Base-by-base conservation (phyloP, 148 eudicot genomes). In the Euryodendron excelsum region DNA sequence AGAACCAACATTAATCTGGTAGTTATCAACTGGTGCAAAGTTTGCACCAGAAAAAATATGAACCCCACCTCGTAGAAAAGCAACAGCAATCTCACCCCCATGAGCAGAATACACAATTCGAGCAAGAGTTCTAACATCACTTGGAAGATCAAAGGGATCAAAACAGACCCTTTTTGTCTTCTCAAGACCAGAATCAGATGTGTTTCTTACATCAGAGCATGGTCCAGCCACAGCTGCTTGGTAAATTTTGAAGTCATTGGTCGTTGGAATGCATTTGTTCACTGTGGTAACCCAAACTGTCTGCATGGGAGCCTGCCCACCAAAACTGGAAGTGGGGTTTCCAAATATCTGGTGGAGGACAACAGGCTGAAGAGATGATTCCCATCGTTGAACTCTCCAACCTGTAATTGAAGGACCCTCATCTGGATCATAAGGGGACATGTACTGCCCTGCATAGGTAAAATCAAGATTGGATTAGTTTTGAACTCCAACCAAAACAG, bases 321-420 rank as follows among this genome's bases (percentile, higher is more conserved):
- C 99, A 58, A 93, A 96, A 88, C 86, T 90, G 81, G 96, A 87
- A 52, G 88, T 82, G 25, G 99, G 99, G 76, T 91, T 93, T n/a
- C 99, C 99, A 82, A 96, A 93, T 80, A 96, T 91, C 81, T 84
- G 99, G 82, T 96, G 99, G 83, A 96, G 93, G 72, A 96, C 99
- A 78, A 96, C 98, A 67, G 94, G 90, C 84, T 96, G 91, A 66
- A 96, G 91, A 80, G 98, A 89, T 45, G 99, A 96, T 83, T 96
- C 98, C 99, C 99, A 96, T 33, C 99, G 93, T 80, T 96, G 99
- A 73, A 96, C 99, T 87, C 99, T 90, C 99, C 98, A 96, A 70
- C 99, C 99, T 27, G 96, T 96, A 41, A 96, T 86, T 71, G 98
- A 96, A 66, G 99, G 99, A 30, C 99, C 99, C 87, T 96, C 99